phyloP scores from a whole-genome alignment of 257 asterid genomes.

The Dorcoceras hygrometricum region DNA sequence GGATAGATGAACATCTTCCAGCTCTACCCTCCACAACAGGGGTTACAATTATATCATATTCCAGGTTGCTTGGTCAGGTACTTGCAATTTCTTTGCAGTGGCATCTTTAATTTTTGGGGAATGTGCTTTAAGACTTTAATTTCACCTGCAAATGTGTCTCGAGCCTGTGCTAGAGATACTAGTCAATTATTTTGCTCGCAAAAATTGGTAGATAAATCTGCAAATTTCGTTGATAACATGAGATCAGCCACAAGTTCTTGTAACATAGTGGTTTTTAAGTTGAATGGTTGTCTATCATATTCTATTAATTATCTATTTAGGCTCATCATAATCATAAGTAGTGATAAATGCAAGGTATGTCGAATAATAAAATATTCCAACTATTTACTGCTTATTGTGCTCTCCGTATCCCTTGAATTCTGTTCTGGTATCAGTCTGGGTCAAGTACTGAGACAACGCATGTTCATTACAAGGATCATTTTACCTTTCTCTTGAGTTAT shows the following conservation, averaged over 20 bases:
- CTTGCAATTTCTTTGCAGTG: slow-evolving; percentile 15
- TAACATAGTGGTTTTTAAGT: too few species aligned
- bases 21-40: slow-evolving; percentile 77
- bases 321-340: too few species aligned
- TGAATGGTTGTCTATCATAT: too few species aligned
- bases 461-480: neutral
- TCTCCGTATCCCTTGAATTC: too few species aligned
- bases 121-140: neutral
- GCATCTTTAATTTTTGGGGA: slow-evolving; percentile 3
- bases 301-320: too few species aligned
- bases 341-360: too few species aligned
- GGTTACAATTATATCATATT: slow-evolving; percentile 66
- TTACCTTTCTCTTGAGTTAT: neutral
- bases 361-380: too few species aligned
- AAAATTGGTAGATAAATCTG: too few species aligned
- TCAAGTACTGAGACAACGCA: neutral
- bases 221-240: neutral
- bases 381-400: too few species aligned
- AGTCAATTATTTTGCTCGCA: neutral
- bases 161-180: neutral
- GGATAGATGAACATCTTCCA: slow-evolving; percentile 84
- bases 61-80: slow-evolving; percentile 74
- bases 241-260: too few species aligned
- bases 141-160: neutral
- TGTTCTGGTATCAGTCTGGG: too few species aligned